Conservation (phyloP, 1,284 basidiomycete species). For the Tylopilus sp. region DNA sequence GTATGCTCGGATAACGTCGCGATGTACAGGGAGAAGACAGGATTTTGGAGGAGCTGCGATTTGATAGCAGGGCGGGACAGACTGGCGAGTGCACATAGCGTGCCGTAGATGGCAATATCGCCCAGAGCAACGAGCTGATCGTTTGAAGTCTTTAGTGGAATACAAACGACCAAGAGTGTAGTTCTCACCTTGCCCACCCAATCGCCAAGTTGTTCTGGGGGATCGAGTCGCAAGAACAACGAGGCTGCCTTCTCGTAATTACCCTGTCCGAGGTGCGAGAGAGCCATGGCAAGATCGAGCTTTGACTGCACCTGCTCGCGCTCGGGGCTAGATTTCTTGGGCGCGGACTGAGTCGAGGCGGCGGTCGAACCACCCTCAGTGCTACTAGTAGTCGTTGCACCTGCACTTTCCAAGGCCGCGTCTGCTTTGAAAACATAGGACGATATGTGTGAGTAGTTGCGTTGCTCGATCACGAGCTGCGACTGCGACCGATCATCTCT, state of each 20-base stretch:
- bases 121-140: slow-evolving; percentile 65
- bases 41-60: slow-evolving; percentile 62
- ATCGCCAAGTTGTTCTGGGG: slow-evolving; percentile 59
- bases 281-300: slow-evolving; percentile 70
- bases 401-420: slow-evolving; percentile 68
- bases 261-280: slow-evolving; percentile 65
- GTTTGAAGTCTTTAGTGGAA: neutral
- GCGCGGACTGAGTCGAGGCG: slow-evolving; percentile 33
- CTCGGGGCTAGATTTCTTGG: slow-evolving; percentile 46
- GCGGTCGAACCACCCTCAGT: slow-evolving; percentile 19
- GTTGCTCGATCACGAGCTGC: slow-evolving; percentile 76
- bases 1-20: slow-evolving; percentile 79
- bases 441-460: slow-evolving; percentile 75
- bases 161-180: neutral
- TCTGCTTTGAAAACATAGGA: slow-evolving; percentile 91
- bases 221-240: slow-evolving; percentile 63
- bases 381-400: slow-evolving; percentile 23
- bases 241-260: slow-evolving; percentile 73
- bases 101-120: slow-evolving; percentile 81
- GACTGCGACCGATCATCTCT: neutral
- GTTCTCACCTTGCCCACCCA: slow-evolving; percentile 61
- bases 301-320: slow-evolving; percentile 67
- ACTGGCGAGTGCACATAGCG: slow-evolving; percentile 74
- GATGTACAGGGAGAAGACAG: slow-evolving; percentile 68
- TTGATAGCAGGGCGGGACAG: slow-evolving; percentile 68